A percentile compares a stretch with the other conserved stretches of the same genome.
phyloP scores from a whole-genome alignment of 805 yeast species.

The Kodamaea fukazawae region DNA sequence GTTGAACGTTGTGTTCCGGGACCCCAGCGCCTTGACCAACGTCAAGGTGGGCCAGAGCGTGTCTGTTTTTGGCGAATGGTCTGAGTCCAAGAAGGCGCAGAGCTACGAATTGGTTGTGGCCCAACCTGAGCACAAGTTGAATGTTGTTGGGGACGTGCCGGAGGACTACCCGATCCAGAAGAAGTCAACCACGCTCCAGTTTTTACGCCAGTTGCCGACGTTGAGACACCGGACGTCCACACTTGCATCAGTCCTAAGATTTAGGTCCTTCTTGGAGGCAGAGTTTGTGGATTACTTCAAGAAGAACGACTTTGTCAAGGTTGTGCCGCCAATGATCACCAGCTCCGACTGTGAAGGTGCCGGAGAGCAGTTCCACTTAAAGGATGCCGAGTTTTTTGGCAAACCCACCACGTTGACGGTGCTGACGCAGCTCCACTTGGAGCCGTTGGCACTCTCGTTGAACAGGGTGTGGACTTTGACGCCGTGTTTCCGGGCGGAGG shows the following conservation, averaged over 20 bases:
- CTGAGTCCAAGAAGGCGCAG: constrained; percentile 32
- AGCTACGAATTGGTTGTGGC: constrained; percentile 27
- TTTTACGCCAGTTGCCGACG: constrained; percentile 69
- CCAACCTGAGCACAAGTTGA: constrained; percentile 24
- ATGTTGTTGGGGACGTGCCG: constrained; percentile 59
- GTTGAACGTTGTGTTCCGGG: constrained; percentile 47
- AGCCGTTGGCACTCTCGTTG: constrained; percentile 70
- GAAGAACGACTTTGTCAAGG: constrained; percentile 57
- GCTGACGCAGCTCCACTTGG: constrained; percentile 88
- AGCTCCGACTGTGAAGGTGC: constrained; percentile 96
- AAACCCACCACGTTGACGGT: constrained; percentile 75
- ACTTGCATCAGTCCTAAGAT: constrained; percentile 64
- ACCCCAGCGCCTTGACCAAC: constrained; percentile 18
- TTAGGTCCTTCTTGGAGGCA: constrained; percentile 66
- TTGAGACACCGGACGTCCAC: constrained; percentile 70
- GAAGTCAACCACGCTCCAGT: constrained; percentile 64
- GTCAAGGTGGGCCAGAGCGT: constrained; percentile 48
- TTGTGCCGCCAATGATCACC: constrained; percentile 83
- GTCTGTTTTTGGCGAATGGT: constrained; percentile 31
- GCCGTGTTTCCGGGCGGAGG: constrained; percentile 94
- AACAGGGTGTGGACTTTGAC: constrained; percentile 82
- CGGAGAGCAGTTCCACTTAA: constrained; percentile 78
- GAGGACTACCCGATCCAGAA: constrained; percentile 80
- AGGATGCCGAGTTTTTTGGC: constrained; percentile 54
- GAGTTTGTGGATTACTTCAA: constrained; percentile 55